phyloP scores from a whole-genome alignment of 495 filamentous ascomycete species.

The Thermothielavioides terrestris region DNA sequence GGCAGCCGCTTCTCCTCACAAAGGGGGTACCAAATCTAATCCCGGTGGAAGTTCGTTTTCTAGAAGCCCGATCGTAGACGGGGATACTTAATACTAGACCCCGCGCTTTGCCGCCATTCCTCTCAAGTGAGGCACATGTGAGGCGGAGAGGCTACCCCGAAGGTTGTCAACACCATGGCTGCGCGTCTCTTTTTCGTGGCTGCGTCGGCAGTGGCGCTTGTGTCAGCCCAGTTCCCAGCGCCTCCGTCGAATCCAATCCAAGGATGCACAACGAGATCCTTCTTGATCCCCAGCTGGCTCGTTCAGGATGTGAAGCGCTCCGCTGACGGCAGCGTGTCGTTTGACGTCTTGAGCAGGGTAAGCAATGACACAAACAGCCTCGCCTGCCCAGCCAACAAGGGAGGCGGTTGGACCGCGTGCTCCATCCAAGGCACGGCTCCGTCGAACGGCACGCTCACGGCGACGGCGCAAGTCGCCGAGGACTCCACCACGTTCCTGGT shows the following conservation, averaged over 20 bases:
- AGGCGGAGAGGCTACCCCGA: not conserved
- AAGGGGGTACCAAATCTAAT: not conserved
- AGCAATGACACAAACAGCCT: conserved; percentile 19
- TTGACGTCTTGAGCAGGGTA: conserved; percentile 25
- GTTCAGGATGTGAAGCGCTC: conserved; percentile 2
- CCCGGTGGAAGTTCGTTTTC: not conserved
- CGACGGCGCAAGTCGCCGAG: not conserved
- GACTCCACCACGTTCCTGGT: not conserved
- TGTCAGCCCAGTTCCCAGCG: conserved; percentile 7
- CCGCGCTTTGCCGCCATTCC: not conserved
- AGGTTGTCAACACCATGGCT: not conserved
- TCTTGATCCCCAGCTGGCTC: conserved; percentile 20
- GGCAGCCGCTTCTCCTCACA: conserved; percentile 1
- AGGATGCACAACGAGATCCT: conserved; percentile 18
- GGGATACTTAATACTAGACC: not conserved
- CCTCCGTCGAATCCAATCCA: not conserved
- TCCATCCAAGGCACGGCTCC: not conserved
- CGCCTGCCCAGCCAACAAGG: conserved; percentile 4
- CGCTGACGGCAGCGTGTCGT: conserved; percentile 7
- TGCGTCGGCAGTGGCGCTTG: conserved; percentile 2
- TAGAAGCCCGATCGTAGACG: not conserved
- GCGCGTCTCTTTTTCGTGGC: not conserved
- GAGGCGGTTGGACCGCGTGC: conserved; percentile 6
- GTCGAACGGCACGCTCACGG: not conserved
- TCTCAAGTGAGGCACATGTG: not conserved